Percentiles rank a stretch among this genome's conserved stretches.
Evolutionary conservation across 192 early-diverging fungal species (phyloP).

Genomic region (Coemansia sp.): DNA sequence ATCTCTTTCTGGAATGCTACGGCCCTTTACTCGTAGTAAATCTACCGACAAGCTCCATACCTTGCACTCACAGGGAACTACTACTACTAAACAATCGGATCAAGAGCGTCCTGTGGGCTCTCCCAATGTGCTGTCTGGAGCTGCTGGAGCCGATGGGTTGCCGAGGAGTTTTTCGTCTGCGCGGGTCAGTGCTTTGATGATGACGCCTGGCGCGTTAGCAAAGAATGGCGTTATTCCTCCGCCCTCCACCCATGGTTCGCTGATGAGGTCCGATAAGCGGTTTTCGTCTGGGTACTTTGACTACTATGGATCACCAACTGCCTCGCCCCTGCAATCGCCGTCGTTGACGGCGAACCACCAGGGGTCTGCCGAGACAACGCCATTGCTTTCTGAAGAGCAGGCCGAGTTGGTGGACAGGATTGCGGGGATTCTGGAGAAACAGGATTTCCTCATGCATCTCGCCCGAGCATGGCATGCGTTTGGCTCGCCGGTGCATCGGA

Average conservation of each 20-base stretch:
- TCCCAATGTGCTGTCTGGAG: no score
- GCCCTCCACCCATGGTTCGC: constrained; percentile 24
- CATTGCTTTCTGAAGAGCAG: constrained; percentile 2
- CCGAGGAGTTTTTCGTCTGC: constrained; percentile 20
- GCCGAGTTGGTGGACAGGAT: constrained; percentile 39
- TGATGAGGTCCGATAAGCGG: constrained; percentile 11
- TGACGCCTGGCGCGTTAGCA: constrained; percentile 30
- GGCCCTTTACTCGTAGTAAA: constrained; percentile 4
- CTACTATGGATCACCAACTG: no score
- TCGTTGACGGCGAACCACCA: no score
- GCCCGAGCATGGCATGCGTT: constrained; percentile 61
- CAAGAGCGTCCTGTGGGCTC: no score
- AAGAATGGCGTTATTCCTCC: constrained; percentile 33
- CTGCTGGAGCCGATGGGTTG: background rate
- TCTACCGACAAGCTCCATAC: background rate
- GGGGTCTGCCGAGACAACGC: constrained; percentile 2
- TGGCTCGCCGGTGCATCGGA: constrained; percentile 59
- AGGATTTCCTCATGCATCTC: constrained; percentile 58
- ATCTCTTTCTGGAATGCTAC: constrained; percentile 1
- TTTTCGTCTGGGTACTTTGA: constrained; percentile 19
- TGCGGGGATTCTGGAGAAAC: constrained; percentile 60
- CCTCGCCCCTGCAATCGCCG: no score
- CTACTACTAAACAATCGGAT: no score
- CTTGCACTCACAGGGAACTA: no score
- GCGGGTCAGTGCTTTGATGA: constrained; percentile 25